Evolutionary conservation across 768 basidiomycete species (phyloP).

Genomic region (Boletus vermiculosoides): DNA sequence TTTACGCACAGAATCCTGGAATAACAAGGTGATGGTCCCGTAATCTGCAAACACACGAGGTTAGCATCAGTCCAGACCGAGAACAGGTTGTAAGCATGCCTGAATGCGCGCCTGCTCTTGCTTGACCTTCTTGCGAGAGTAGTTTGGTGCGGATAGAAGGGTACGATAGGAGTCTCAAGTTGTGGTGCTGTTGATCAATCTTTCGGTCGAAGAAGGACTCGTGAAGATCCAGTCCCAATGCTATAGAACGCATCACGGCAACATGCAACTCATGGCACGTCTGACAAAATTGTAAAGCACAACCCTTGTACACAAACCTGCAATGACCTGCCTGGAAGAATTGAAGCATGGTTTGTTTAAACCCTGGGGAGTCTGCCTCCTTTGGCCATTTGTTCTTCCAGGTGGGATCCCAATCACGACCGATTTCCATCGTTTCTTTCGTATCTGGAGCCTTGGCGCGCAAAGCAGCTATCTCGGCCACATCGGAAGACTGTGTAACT

Average conservation of each 20-base stretch:
- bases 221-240: slow-evolving; percentile 70
- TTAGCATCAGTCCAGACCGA: not conserved
- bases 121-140: slow-evolving; percentile 62
- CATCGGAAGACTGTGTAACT: slow-evolving; percentile 70
- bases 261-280: slow-evolving; percentile 76
- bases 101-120: slow-evolving; percentile 81
- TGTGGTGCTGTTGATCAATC: slow-evolving; percentile 76
- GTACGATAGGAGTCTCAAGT: slow-evolving; percentile 77
- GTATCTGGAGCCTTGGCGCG: slow-evolving; percentile 76
- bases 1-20: slow-evolving; percentile 64
- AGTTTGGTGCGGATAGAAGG: slow-evolving; percentile 66
- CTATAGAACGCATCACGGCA: slow-evolving; percentile 81
- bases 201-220: slow-evolving; percentile 75
- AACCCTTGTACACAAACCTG: not conserved
- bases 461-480: slow-evolving; percentile 68
- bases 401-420: slow-evolving; percentile 73
- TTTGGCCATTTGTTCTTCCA: slow-evolving; percentile 84
- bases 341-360: slow-evolving; percentile 68
- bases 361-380: slow-evolving; percentile 58
- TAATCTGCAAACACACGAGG: slow-evolving; percentile 49
- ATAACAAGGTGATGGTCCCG: slow-evolving; percentile 77
- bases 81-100: slow-evolving; percentile 36
- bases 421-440: slow-evolving; percentile 90
- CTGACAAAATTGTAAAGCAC: slow-evolving; percentile 34
- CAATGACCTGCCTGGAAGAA: slow-evolving; percentile 60